Percentiles rank a stretch among this genome's conserved stretches.
These are phyloP conservation scores for Canariomyces notabilis DNA, from an alignment of 2,329 filamentous ascomycete genomes.

Conservation along the genomic window DNA sequence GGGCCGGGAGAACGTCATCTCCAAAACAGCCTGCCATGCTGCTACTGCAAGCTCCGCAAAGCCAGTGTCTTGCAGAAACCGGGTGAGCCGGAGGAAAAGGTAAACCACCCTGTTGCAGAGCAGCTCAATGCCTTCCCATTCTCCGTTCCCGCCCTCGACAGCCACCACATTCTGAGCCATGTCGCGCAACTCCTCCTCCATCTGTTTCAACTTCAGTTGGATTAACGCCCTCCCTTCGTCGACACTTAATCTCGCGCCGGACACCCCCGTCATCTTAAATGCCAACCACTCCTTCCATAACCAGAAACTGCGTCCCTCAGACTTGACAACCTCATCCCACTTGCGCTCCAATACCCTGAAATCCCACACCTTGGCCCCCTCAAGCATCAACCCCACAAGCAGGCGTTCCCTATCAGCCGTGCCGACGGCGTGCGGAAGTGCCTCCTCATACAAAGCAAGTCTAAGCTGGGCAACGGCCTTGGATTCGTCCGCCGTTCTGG, in stretches of 20 bases:
- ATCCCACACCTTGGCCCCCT: constrained; percentile 72
- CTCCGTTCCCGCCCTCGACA: constrained; percentile 13
- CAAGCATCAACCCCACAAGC: constrained; percentile 63
- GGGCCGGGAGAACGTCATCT: constrained; percentile 62
- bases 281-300: constrained; percentile 73
- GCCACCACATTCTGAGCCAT: no score
- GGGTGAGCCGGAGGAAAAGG: constrained; percentile 67
- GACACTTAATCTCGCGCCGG: constrained; percentile 54
- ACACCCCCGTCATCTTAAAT: constrained; percentile 64
- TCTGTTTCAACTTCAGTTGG: constrained; percentile 13
- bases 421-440: constrained; percentile 52
- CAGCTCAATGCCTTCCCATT: constrained; percentile 11
- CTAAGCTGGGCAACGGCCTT: constrained; percentile 73
- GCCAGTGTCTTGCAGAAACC: constrained; percentile 70
- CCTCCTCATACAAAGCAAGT: constrained; percentile 73
- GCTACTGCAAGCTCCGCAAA: constrained; percentile 72
- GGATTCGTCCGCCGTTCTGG: constrained; percentile 53
- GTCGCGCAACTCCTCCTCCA: constrained; percentile 2
- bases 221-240: constrained; percentile 52
- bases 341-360: constrained; percentile 52
- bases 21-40: constrained; percentile 77
- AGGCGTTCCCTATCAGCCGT: constrained; percentile 53
- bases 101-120: constrained; percentile 52
- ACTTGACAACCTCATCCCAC: constrained; percentile 55
- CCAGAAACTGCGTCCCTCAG: constrained; percentile 50